phyloP scores from a whole-genome alignment of 805 yeast genomes.

The Wickerhamiella bombiphila region DNA sequence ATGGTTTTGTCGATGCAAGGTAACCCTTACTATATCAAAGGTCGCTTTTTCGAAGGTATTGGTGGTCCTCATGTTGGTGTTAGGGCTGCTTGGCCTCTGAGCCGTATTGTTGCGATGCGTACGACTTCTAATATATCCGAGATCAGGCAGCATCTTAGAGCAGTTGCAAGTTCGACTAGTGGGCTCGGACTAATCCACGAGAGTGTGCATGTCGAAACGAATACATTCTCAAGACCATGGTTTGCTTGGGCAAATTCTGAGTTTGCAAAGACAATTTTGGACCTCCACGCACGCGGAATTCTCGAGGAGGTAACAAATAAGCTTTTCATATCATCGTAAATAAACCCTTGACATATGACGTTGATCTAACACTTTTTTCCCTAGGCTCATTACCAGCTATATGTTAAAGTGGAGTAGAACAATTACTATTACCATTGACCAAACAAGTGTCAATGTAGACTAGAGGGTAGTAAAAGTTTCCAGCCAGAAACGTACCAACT shows the following conservation, averaged over 20 bases:
- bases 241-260: constrained; percentile 92
- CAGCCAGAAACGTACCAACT: too few species aligned
- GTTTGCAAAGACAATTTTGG: constrained; percentile 73
- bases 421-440: too few species aligned
- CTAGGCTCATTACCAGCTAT: background rate
- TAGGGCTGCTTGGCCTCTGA: constrained; percentile 82
- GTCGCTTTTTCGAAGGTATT: constrained; percentile 52
- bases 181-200: constrained; percentile 78
- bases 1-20: constrained; percentile 58
- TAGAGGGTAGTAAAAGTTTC: too few species aligned
- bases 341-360: background rate
- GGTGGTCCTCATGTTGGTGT: constrained; percentile 90
- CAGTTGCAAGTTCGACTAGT: constrained; percentile 47
- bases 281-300: constrained; percentile 40
- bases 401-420: background rate
- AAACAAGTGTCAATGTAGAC: too few species aligned
- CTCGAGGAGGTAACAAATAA: constrained; percentile 10
- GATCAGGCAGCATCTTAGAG: constrained; percentile 34
- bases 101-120: constrained; percentile 56
- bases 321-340: constrained; percentile 4
- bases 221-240: constrained; percentile 68
- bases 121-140: constrained; percentile 62
- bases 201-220: constrained; percentile 48
- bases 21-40: constrained; percentile 63
- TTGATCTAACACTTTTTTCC: background rate